These are phyloP conservation scores for Gloeopeniophorella convolvens DNA, from an alignment of 768 basidiomycete species.

Conservation along the genomic window DNA sequence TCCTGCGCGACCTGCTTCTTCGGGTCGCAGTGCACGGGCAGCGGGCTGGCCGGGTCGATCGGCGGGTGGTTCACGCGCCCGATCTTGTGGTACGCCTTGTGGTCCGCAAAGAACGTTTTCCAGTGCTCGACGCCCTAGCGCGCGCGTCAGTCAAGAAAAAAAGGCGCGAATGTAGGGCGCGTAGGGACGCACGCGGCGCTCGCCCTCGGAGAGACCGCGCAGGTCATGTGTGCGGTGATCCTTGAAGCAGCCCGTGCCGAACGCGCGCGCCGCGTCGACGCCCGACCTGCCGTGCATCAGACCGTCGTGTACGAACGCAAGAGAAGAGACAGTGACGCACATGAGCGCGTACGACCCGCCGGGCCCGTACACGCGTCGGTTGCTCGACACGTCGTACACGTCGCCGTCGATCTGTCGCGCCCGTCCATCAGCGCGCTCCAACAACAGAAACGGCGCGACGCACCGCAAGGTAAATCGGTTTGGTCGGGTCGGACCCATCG, in stretches of 20 bases:
- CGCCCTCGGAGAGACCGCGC: constrained; percentile 67
- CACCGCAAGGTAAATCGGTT: constrained; percentile 82
- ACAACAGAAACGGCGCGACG: no score
- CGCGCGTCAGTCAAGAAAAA: background rate
- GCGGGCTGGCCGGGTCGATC: constrained; percentile 69
- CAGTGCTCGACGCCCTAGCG: constrained; percentile 72
- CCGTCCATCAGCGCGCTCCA: no score
- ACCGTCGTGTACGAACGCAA: constrained; percentile 11
- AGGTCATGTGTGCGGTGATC: constrained; percentile 88
- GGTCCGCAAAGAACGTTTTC: constrained; percentile 83
- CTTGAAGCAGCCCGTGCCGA: constrained; percentile 90
- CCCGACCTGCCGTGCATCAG: constrained; percentile 51
- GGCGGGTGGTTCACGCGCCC: constrained; percentile 71
- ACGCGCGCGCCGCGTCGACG: constrained; percentile 84
- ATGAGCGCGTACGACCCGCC: constrained; percentile 79
- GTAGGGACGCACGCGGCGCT: constrained; percentile 52
- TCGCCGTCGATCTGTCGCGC: constrained; percentile 91
- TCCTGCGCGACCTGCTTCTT: constrained; percentile 37
- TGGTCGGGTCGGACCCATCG: constrained; percentile 59
- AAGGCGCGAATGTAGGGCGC: background rate
- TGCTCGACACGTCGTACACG: constrained; percentile 87
- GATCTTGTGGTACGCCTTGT: constrained; percentile 72
- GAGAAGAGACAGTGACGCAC: constrained; percentile 35
- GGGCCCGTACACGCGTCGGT: constrained; percentile 72
- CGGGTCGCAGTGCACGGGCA: constrained; percentile 67